Evolutionary conservation across 805 yeast species (phyloP), one percentile per base, ranked within the genome.

Genomic region (Yamadazyma takamatsuzukensis): DNA sequence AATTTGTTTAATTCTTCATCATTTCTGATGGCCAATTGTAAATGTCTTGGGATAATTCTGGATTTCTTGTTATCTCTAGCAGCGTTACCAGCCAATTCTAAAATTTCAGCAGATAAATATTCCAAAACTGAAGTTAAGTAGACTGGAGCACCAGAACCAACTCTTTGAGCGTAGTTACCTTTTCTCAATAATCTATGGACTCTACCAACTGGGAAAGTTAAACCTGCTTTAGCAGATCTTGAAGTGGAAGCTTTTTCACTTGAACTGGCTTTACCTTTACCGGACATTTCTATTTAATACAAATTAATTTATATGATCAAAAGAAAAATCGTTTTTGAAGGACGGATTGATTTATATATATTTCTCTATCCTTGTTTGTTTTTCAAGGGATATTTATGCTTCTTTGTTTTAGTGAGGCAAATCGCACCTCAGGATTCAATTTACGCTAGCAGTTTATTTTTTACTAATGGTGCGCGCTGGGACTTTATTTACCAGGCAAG

Each of bases 171-270:
- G 75, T 90, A 86, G 82, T 89, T 86, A 66, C 96, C 96, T 73
- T 83, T 87, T 80, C 95, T 86, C 61, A 90, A 73, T 54, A 89
- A 78, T 74, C 97, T 82, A 78, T 90, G 96, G 53, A 90, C 93
- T 81, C 97, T 89, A 70, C 97, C 97, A 51, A 90, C 97, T 74
- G 97, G 97, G 94, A 90, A 90, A 56, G 95, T 86, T 62, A 90
- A 80, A 69, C 97, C 97, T 62, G 97, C 97, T 78, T 88, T 90
- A 47, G 96, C 82, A 53, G 97, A 90, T 81, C 97, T 87, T 37
- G 97, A 84, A 75, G 90, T 93, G 61, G 97, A 83, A 58, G 95
- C 88, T 74, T 90, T 90, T 65, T 87, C 89, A 55, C 94, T 70
- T 51, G 95, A 75, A 61, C 95, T 94, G 62, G 96, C 95, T 74